Evolutionary conservation across 805 yeast genomes (phyloP).

Genomic region (Sungouiozyma ichnusensis): DNA sequence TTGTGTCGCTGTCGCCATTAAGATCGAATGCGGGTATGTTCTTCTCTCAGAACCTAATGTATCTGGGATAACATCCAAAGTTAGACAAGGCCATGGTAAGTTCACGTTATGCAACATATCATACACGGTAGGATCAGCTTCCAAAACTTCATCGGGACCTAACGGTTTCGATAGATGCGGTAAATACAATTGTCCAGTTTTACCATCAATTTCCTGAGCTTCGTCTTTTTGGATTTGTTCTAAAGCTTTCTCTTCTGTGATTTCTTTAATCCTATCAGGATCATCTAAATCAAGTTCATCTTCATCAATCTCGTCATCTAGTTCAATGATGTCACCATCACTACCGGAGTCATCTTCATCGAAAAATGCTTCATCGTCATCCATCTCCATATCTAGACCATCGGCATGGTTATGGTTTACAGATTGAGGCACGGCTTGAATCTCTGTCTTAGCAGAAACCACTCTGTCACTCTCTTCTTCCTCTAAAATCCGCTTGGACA

Average conservation of each 20-base stretch:
- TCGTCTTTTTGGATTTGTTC: slow-evolving; percentile 31
- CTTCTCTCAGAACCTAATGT: slow-evolving; percentile 79
- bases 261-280: slow-evolving; percentile 27
- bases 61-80: slow-evolving; percentile 84
- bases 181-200: slow-evolving; percentile 47
- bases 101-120: slow-evolving; percentile 93
- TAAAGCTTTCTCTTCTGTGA: slow-evolving; percentile 29
- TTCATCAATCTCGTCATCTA: slow-evolving; percentile 51
- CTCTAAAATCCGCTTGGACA: slow-evolving; percentile 46
- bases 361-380: slow-evolving; percentile 58
- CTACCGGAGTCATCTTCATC: slow-evolving; percentile 83
- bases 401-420: slow-evolving; percentile 27
- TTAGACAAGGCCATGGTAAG: slow-evolving; percentile 94
- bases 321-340: slow-evolving; percentile 79
- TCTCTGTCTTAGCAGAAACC: slow-evolving; percentile 33
- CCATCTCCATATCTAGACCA: slow-evolving; percentile 48
- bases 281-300: slow-evolving; percentile 27
- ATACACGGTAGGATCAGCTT: slow-evolving; percentile 92
- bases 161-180: slow-evolving; percentile 85
- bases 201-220: slow-evolving; percentile 27
- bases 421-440: slow-evolving; percentile 14
- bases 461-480: slow-evolving; percentile 33
- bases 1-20: slow-evolving; percentile 87
- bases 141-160: slow-evolving; percentile 91
- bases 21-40: slow-evolving; percentile 77